Evolutionary conservation across 352 stramenopile species (phyloP).

Genomic region (Pythium aristosporum): DNA sequence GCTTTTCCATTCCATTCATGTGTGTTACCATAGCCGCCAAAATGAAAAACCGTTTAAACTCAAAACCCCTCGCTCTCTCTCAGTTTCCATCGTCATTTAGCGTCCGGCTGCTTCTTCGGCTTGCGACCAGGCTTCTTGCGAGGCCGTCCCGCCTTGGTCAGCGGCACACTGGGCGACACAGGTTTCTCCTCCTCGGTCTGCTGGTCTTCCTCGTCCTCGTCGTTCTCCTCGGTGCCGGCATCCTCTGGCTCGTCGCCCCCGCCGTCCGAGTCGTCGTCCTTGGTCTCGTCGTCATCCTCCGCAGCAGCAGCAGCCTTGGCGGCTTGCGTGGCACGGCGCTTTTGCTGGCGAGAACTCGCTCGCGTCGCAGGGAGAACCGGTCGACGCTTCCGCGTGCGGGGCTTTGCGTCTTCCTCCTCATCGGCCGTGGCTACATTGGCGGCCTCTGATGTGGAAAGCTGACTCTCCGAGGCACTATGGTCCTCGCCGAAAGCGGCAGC

Average conservation of each 20-base stretch:
- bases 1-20: conserved; percentile 14
- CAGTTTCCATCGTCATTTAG: not conserved
- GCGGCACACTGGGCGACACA: conserved; percentile 15
- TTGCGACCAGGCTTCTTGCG: conserved; percentile 64
- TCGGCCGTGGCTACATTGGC: not conserved
- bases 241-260: conserved; percentile 5
- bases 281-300: conserved; percentile 21
- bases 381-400: conserved; percentile 42
- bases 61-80: not conserved
- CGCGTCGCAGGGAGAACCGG: conserved; percentile 52
- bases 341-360: conserved; percentile 66
- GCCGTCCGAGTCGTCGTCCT: conserved; percentile 21
- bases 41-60: conserved; percentile 7
- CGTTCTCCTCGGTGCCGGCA: conserved; percentile 23
- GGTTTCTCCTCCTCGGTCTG: conserved; percentile 21
- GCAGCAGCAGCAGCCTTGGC: conserved; percentile 29
- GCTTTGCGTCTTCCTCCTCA: conserved; percentile 29
- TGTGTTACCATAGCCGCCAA: conserved; percentile 19
- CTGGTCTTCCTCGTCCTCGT: conserved; percentile 20
- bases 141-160: conserved; percentile 42
- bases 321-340: conserved; percentile 42
- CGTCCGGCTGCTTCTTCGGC: conserved; percentile 23
- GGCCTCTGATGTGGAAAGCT: conserved; percentile 53
- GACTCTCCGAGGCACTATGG: conserved; percentile 58
- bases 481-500: conserved; percentile 38